Conservation (phyloP, 306 rosid species). For the Begonia loranthoides region DNA sequence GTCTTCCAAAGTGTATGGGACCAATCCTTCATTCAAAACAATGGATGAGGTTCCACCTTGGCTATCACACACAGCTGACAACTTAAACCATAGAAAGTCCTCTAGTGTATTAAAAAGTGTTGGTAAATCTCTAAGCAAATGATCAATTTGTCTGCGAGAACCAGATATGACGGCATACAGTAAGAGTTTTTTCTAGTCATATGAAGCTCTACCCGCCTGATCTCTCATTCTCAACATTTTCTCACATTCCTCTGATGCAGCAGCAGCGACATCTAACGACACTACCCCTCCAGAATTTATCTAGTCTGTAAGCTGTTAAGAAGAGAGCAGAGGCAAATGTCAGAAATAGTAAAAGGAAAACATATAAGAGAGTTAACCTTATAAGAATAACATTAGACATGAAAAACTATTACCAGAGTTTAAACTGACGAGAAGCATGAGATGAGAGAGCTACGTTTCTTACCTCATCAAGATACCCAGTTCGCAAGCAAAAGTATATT, state of each 20-base stretch:
- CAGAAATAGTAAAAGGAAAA: slow-evolving; percentile 10
- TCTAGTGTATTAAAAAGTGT: slow-evolving; percentile 77
- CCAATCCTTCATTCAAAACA: slow-evolving; percentile 65
- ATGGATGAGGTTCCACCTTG: slow-evolving; percentile 55
- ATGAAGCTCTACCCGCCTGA: slow-evolving; percentile 77
- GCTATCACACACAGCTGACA: slow-evolving; percentile 82
- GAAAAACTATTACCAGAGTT: slow-evolving; percentile 46
- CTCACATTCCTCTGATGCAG: slow-evolving; percentile 90
- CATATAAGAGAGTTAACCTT: neutral
- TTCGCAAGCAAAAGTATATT: slow-evolving; percentile 93
- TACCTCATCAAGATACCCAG: slow-evolving; percentile 91
- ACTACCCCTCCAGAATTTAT: slow-evolving; percentile 77
- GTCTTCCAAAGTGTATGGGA: slow-evolving; percentile 88
- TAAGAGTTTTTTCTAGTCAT: slow-evolving; percentile 86
- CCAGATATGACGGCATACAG: slow-evolving; percentile 87
- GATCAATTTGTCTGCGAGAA: slow-evolving; percentile 82
- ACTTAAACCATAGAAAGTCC: slow-evolving; percentile 95
- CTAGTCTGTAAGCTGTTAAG: slow-evolving; percentile 87
- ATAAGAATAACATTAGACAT: no score
- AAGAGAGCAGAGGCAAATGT: slow-evolving; percentile 13
- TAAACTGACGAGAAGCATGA: slow-evolving; percentile 79
- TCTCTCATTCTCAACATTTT: slow-evolving; percentile 86
- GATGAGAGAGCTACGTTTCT: slow-evolving; percentile 74
- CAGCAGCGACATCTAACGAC: slow-evolving; percentile 48
- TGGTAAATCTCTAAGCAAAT: slow-evolving; percentile 75